Conservation (phyloP, 441 rosid genomes). For the Jatropha multifida region DNA sequence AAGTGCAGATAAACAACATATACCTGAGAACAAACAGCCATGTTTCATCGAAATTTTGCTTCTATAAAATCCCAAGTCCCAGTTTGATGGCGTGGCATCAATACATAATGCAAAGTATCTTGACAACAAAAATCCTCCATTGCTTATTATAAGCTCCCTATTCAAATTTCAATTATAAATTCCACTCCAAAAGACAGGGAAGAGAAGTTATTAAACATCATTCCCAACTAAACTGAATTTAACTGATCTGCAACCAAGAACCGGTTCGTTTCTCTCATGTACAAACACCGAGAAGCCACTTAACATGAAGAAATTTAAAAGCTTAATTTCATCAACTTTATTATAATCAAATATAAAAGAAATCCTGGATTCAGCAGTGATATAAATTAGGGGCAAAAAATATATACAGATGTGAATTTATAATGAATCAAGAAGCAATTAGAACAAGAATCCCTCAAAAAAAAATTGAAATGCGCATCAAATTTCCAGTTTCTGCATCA, state of each 20-base stretch:
- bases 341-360: not conserved
- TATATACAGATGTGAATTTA: not conserved
- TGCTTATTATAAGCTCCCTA: too few relatives aligned
- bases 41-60: too few relatives aligned
- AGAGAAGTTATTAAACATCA: too few relatives aligned
- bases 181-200: too few relatives aligned
- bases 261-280: not conserved
- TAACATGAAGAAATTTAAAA: not conserved
- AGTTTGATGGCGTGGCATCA: too few relatives aligned
- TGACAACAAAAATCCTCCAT: too few relatives aligned
- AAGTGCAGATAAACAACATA: too few relatives aligned
- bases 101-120: too few relatives aligned
- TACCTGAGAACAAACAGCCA: too few relatives aligned
- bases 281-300: not conserved
- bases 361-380: not conserved
- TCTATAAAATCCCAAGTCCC: too few relatives aligned
- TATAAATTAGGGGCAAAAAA: not conserved
- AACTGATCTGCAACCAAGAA: not conserved
- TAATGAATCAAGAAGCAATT: not conserved
- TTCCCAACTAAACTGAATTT: too few relatives aligned
- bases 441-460: not conserved
- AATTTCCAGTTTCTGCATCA: constrained; percentile 70
- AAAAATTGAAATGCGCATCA: constrained; percentile 25
- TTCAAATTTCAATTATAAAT: too few relatives aligned
- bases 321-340: not conserved